Evolutionary conservation across 306 rosid species (phyloP).

Genomic region (Prunus mume): DNA sequence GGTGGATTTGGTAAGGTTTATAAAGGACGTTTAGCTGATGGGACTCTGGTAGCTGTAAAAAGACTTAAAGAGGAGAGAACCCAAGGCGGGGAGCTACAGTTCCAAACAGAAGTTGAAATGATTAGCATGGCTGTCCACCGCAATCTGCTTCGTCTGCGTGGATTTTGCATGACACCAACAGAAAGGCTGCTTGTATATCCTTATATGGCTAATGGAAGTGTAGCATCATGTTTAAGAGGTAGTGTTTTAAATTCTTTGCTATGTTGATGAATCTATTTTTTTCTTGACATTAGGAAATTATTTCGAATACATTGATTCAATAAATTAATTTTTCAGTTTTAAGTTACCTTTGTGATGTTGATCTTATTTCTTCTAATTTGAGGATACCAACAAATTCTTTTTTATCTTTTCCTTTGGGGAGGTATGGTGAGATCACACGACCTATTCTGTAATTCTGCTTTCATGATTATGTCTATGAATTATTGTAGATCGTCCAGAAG

Average conservation of each 20-base stretch:
- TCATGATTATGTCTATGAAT: conserved; percentile 10
- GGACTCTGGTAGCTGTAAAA: conserved; percentile 87
- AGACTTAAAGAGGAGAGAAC: conserved; percentile 94
- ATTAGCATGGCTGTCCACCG: conserved; percentile 99
- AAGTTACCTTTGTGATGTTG: neutral
- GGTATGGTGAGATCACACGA: neutral
- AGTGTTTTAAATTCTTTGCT: neutral
- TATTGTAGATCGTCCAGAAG: conserved; percentile 58
- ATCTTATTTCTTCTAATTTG: neutral
- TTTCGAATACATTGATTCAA: conserved; percentile 42
- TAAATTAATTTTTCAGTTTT: neutral
- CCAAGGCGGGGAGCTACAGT: conserved; percentile 90
- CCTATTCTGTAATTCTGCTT: neutral
- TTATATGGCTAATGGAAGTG: conserved; percentile 90
- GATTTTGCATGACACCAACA: conserved; percentile 98
- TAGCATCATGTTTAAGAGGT: conserved; percentile 97
- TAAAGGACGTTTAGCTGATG: conserved; percentile 93
- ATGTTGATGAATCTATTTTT: neutral
- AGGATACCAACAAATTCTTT: neutral
- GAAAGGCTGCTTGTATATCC: conserved; percentile 97
- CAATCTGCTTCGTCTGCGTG: conserved; percentile 85
- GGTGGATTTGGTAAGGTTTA: conserved; percentile 99
- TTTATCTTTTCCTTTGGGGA: neutral
- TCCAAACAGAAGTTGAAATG: conserved; percentile 98
- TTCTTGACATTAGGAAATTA: neutral